Percentiles rank a stretch among this genome's conserved stretches.
These are phyloP conservation scores for Alternaria burnsii DNA, from an alignment of 2,329 filamentous ascomycete species.

Conservation along the genomic window DNA sequence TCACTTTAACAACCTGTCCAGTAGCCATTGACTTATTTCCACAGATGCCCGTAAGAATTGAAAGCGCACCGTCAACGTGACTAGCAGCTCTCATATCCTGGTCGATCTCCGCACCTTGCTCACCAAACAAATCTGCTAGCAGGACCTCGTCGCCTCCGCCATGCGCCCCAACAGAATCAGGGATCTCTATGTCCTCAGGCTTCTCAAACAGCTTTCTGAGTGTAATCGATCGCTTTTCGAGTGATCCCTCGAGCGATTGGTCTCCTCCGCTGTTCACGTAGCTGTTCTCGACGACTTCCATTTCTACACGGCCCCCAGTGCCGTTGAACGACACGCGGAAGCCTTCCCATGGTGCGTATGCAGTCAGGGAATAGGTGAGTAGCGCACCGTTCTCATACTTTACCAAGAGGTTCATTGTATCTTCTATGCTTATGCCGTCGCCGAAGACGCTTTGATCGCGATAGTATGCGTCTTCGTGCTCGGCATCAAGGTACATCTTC, in stretches of 20 bases:
- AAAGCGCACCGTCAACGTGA: slow-evolving; percentile 67
- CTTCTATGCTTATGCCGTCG: slow-evolving; percentile 71
- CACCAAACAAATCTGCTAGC: slow-evolving; percentile 66
- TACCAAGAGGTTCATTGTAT: slow-evolving; percentile 69
- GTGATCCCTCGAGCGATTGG: slow-evolving; percentile 62
- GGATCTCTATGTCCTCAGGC: slow-evolving; percentile 64
- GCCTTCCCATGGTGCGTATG: slow-evolving; percentile 70
- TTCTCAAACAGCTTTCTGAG: slow-evolving; percentile 66
- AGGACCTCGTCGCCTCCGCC: slow-evolving; percentile 68
- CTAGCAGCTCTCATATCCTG: slow-evolving; percentile 64
- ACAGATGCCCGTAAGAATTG: slow-evolving; percentile 67
- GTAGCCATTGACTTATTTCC: slow-evolving; percentile 67
- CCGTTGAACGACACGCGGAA: slow-evolving; percentile 68
- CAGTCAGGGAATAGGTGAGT: slow-evolving; percentile 67
- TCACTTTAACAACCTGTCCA: slow-evolving; percentile 64
- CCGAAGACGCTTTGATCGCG: slow-evolving; percentile 70
- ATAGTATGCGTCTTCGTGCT: slow-evolving; percentile 70
- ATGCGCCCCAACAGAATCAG: slow-evolving; percentile 63
- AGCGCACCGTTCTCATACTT: slow-evolving; percentile 65
- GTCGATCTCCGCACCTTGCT: slow-evolving; percentile 57
- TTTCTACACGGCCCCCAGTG: slow-evolving; percentile 65
- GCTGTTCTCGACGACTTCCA: slow-evolving; percentile 69
- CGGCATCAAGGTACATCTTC: slow-evolving; percentile 68
- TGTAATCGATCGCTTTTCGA: slow-evolving; percentile 60
- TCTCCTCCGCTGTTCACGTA: slow-evolving; percentile 68